Evolutionary conservation across 75 land plant genomes (phyloP).

Genomic region (Cunninghamia lanceolata): DNA sequence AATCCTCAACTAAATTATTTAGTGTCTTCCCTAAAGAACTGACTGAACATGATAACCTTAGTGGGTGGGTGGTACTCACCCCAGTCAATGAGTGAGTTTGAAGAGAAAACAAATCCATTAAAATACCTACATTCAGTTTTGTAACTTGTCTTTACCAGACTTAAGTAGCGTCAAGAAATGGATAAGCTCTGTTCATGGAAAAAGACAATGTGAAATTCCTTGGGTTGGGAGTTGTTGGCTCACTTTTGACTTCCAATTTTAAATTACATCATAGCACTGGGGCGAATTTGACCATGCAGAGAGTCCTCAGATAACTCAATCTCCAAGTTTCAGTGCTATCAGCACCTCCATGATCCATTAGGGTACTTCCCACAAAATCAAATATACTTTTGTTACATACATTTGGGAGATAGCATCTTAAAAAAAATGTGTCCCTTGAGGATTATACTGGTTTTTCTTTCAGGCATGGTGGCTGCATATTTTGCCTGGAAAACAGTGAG

Average conservation of each 20-base stretch:
- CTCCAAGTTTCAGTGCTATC: background rate
- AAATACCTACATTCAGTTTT: too few relatives aligned
- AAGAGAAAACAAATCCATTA: too few relatives aligned
- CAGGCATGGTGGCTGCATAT: constrained; percentile 63
- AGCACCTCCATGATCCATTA: background rate
- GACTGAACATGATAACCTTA: background rate
- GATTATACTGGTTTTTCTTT: constrained; percentile 60
- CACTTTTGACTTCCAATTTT: too few relatives aligned
- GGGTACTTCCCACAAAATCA: background rate
- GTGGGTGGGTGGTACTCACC: too few relatives aligned
- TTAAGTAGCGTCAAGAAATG: too few relatives aligned
- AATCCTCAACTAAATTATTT: background rate
- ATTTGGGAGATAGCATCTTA: background rate
- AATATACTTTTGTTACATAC: background rate
- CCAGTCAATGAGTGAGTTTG: too few relatives aligned
- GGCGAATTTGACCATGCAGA: background rate
- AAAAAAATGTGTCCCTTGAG: constrained; percentile 65
- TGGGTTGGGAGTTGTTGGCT: too few relatives aligned
- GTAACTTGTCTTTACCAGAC: too few relatives aligned
- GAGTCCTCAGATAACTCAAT: background rate
- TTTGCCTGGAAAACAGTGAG: constrained; percentile 50
- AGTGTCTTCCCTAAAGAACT: background rate
- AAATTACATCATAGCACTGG: background rate
- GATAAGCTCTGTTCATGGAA: too few relatives aligned
- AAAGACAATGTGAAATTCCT: too few relatives aligned